Conservation (phyloP, 2,329 filamentous ascomycete genomes). For the Fusarium setosum region DNA sequence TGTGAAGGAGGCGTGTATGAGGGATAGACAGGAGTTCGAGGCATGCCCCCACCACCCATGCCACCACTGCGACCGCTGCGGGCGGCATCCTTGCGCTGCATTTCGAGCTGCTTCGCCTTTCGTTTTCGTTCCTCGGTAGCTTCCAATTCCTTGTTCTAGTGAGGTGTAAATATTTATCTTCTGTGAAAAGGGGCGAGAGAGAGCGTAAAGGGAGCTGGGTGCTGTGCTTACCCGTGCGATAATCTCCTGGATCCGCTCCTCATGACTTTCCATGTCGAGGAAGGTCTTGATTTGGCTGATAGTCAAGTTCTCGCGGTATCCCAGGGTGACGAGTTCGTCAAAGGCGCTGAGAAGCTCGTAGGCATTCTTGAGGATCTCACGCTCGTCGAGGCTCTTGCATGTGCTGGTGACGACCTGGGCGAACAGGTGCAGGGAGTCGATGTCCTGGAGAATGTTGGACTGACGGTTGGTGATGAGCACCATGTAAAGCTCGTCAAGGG, state of each 20-base stretch:
- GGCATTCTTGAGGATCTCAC: conserved; percentile 93
- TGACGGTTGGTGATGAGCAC: conserved; percentile 99
- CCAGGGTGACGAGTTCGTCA: conserved; percentile 94
- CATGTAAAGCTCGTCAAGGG: conserved; percentile 99
- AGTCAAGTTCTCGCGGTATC: conserved; percentile 95
- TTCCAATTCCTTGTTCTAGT: conserved; percentile 96
- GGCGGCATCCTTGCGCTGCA: conserved; percentile 97
- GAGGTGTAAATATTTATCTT: conserved; percentile 37
- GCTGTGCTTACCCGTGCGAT: conserved; percentile 78
- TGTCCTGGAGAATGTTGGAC: conserved; percentile 99
- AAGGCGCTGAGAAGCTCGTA: conserved; percentile 97
- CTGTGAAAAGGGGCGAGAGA: neutral
- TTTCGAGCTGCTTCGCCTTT: conserved; percentile 97
- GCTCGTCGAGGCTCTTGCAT: conserved; percentile 95
- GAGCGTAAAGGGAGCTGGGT: neutral
- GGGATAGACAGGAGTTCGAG: conserved; percentile 85
- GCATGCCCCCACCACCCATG: conserved; percentile 58
- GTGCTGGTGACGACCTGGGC: conserved; percentile 97
- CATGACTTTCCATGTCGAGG: conserved; percentile 98
- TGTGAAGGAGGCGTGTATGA: conserved; percentile 86
- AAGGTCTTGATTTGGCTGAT: conserved; percentile 99
- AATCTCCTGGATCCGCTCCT: conserved; percentile 98
- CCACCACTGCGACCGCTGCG: conserved; percentile 67
- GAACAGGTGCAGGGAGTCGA: conserved; percentile 97
- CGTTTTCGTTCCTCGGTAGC: conserved; percentile 98